Evolutionary conservation across 208 protist genomes (phyloP).

Genomic region (Leishmania major): DNA sequence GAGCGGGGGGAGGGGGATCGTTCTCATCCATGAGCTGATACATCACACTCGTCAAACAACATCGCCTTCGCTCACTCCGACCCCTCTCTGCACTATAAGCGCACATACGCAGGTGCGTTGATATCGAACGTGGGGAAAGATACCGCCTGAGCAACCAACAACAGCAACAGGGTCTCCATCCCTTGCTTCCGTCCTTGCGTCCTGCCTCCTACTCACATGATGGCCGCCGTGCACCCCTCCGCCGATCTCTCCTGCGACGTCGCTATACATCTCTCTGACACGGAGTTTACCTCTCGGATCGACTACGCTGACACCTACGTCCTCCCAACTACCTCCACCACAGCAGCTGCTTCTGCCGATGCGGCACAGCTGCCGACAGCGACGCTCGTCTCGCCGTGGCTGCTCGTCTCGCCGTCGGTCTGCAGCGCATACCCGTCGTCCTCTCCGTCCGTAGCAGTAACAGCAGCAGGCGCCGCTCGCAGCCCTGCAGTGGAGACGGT

Average conservation of each 20-base stretch:
- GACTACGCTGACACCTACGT: constrained; percentile 47
- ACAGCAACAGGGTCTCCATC: not conserved
- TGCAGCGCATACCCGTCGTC: not conserved
- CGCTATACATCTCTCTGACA: constrained; percentile 38
- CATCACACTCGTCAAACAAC: not conserved
- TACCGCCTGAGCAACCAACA: not conserved
- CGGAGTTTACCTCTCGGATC: constrained; percentile 48
- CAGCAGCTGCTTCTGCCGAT: not conserved
- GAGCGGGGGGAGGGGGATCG: not conserved
- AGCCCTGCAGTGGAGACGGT: constrained; percentile 19
- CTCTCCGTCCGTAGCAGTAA: not conserved
- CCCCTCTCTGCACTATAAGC: not conserved
- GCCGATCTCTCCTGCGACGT: not conserved
- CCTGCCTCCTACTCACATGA: not conserved
- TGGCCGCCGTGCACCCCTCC: not conserved
- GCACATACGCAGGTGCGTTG: not conserved
- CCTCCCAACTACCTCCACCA: constrained; percentile 26
- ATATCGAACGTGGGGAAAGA: not conserved
- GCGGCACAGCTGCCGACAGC: constrained; percentile 11
- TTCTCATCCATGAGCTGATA: not conserved
- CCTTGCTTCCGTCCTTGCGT: not conserved
- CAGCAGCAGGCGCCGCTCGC: not conserved
- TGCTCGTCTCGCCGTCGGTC: constrained; percentile 14
- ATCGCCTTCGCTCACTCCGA: not conserved
- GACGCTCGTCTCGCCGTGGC: constrained; percentile 39